These are phyloP conservation scores for Biscogniauxia marginata DNA, from an alignment of 2,329 filamentous ascomycete species.

Conservation along the genomic window DNA sequence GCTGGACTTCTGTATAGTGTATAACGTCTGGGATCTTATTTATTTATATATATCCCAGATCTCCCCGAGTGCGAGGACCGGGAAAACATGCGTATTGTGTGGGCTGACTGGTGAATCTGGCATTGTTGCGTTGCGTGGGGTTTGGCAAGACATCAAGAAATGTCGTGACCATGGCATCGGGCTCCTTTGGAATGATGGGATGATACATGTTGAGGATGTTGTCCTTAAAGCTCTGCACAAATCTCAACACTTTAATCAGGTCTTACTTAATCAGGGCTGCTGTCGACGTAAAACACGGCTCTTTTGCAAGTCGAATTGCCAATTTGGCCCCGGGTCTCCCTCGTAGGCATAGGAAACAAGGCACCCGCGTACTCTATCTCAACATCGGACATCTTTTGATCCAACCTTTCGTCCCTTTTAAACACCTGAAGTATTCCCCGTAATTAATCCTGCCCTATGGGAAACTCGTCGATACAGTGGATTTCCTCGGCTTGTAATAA, in stretches of 20 bases:
- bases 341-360: too few relatives aligned
- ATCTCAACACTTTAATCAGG: constrained; percentile 47
- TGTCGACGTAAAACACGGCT: constrained; percentile 42
- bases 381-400: constrained; percentile 52
- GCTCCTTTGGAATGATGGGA: constrained; percentile 53
- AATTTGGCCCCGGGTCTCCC: constrained; percentile 61
- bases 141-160: too few relatives aligned
- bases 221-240: constrained; percentile 57
- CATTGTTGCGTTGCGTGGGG: too few relatives aligned
- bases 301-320: constrained; percentile 48
- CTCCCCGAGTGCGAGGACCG: constrained; percentile 83
- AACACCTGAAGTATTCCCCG: constrained; percentile 74
- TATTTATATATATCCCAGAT: constrained; percentile 65
- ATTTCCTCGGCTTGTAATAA: constrained; percentile 50
- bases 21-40: constrained; percentile 59
- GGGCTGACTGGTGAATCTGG: too few relatives aligned
- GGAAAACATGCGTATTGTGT: constrained; percentile 75
- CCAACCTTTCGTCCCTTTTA: constrained; percentile 70
- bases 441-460: constrained; percentile 71
- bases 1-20: constrained; percentile 41
- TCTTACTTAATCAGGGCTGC: constrained; percentile 57
- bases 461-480: constrained; percentile 65
- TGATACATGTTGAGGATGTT: constrained; percentile 67
- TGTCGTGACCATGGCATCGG: constrained; percentile 55
- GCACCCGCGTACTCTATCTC: too few relatives aligned